A percentile compares a stretch with the other conserved stretches of the same genome.
phyloP scores from a whole-genome alignment of 768 basidiomycete genomes.

The Rhodotorula diobovata region DNA sequence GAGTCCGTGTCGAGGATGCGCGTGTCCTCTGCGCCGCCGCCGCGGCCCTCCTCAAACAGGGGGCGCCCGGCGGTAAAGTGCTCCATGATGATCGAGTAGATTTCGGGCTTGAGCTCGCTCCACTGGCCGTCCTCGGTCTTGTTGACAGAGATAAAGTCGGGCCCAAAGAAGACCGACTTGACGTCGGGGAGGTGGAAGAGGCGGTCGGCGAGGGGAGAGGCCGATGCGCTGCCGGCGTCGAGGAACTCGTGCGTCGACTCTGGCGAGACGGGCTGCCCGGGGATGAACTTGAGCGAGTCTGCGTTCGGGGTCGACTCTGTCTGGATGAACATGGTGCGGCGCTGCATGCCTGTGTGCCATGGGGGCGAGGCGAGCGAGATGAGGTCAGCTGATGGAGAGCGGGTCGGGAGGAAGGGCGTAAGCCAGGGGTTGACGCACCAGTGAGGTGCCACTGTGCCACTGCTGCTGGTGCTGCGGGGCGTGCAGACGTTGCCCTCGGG shows the following conservation, averaged over 20 bases:
- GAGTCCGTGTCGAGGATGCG: slow-evolving; percentile 87
- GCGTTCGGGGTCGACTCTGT: slow-evolving; percentile 96
- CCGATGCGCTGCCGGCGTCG: slow-evolving; percentile 74
- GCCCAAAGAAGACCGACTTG: slow-evolving; percentile 83
- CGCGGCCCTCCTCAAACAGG: slow-evolving; percentile 74
- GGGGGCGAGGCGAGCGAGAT: neutral
- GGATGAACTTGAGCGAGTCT: slow-evolving; percentile 96
- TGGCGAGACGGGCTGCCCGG: slow-evolving; percentile 80
- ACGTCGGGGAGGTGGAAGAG: slow-evolving; percentile 94
- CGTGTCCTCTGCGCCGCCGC: slow-evolving; percentile 62
- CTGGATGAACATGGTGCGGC: slow-evolving; percentile 76
- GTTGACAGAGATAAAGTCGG: slow-evolving; percentile 95
- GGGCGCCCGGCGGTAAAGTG: slow-evolving; percentile 86
- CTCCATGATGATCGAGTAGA: slow-evolving; percentile 95
- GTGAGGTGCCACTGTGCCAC: slow-evolving; percentile 2
- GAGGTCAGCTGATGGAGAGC: slow-evolving; percentile 3
- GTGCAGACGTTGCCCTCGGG: neutral
- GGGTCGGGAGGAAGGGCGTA: no score
- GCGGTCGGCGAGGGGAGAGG: slow-evolving; percentile 89
- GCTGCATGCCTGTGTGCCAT: neutral
- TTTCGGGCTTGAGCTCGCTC: slow-evolving; percentile 90
- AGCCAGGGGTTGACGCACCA: neutral
- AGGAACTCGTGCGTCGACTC: slow-evolving; percentile 85
- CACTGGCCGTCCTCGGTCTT: slow-evolving; percentile 81
- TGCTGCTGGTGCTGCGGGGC: neutral